phyloP scores from a whole-genome alignment of 75 land plant genomes.

The Cunninghamia lanceolata region DNA sequence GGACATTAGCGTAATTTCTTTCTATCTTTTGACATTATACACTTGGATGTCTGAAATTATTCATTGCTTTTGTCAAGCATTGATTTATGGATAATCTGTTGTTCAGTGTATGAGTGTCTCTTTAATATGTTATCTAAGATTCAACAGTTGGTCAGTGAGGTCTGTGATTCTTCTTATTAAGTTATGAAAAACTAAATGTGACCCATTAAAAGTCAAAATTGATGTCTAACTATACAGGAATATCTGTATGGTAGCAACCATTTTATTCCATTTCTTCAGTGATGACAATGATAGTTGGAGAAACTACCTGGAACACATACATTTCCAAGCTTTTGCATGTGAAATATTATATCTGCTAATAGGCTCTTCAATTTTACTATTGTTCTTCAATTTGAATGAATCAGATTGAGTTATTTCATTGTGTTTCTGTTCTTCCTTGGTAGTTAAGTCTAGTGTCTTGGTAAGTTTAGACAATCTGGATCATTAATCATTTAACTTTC shows the following conservation, averaged over 20 bases:
- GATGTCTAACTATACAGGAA: not conserved
- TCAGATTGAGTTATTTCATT: not conserved
- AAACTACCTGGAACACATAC: not conserved
- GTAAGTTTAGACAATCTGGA: not conserved
- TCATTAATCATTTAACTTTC: not conserved
- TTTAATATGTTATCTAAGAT: not conserved
- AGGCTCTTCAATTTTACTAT: not conserved
- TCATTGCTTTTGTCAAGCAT: not conserved
- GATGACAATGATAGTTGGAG: not conserved
- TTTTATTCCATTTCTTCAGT: not conserved
- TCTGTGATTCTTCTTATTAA: not conserved
- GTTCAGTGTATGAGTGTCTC: not conserved
- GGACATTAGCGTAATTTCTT: not conserved
- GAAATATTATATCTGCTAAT: not conserved
- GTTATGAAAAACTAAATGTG: not conserved
- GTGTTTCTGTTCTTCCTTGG: not conserved
- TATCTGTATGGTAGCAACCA: not conserved
- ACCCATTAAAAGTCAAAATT: not conserved
- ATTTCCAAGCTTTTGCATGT: not conserved
- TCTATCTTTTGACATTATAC: not conserved
- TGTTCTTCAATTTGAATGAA: not conserved
- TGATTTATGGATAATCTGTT: not conserved
- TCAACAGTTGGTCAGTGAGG: not conserved
- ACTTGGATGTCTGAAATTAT: not conserved
- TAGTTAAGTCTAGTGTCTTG: not conserved